Evolutionary conservation across 495 filamentous ascomycete genomes (phyloP).

Genomic region (Lichina pygmaea): DNA sequence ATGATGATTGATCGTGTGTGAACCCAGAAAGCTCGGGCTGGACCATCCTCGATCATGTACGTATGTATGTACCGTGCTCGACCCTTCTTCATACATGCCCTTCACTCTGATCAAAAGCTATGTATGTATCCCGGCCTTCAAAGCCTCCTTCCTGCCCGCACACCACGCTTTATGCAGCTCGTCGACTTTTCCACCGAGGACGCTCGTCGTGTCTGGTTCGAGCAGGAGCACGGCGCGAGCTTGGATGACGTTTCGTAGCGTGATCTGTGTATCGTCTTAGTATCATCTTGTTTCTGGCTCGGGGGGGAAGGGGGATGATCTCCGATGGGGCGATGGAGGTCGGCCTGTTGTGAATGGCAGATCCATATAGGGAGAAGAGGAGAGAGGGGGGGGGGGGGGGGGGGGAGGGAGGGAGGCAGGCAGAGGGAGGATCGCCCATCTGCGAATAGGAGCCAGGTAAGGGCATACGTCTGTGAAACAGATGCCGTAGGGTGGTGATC

Average conservation of each 20-base stretch:
- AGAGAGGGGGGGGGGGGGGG: not conserved
- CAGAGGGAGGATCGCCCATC: not conserved
- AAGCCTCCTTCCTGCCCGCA: constrained; percentile 36
- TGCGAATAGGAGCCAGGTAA: no score
- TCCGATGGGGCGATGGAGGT: not conserved
- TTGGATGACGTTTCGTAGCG: constrained; percentile 38
- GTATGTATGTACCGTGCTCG: no score
- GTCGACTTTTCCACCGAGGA: constrained; percentile 78
- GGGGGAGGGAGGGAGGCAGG: not conserved
- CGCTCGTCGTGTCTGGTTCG: constrained; percentile 28
- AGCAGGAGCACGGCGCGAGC: constrained; percentile 57
- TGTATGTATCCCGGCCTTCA: constrained; percentile 26
- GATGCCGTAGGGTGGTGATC: no score
- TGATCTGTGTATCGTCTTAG: constrained; percentile 28
- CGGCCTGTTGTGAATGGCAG: not conserved
- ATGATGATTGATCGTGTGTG: no score
- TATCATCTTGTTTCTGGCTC: not conserved
- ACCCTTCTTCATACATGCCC: no score
- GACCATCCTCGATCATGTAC: no score
- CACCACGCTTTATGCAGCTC: constrained; percentile 50
- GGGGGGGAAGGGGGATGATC: not conserved
- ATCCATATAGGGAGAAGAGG: no score
- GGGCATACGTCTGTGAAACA: no score
- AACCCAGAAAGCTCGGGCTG: no score
- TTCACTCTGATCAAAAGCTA: no score